These are phyloP conservation scores for Candida jianshihensis DNA, from an alignment of 805 yeast genomes.

Conservation along the genomic window DNA sequence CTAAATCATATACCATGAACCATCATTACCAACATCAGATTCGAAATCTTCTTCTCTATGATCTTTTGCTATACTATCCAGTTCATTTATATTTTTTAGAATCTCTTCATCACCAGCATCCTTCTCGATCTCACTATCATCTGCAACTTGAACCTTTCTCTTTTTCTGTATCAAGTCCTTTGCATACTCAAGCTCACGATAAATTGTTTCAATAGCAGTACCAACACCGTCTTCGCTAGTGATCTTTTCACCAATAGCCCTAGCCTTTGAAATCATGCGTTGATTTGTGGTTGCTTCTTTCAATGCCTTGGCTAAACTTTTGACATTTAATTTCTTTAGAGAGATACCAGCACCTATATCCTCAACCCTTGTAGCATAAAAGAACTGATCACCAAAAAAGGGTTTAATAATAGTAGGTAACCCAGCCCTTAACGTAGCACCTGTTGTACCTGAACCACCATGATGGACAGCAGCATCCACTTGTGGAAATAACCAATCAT, in stretches of 20 bases:
- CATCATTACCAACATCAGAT: slow-evolving; percentile 5
- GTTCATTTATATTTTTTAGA: slow-evolving; percentile 2
- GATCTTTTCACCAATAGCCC: slow-evolving; percentile 53
- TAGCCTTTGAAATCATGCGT: slow-evolving; percentile 63
- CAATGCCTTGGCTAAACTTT: slow-evolving; percentile 60
- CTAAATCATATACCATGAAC: slow-evolving; percentile 15
- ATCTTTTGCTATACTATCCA: slow-evolving; percentile 2
- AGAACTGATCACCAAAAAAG: slow-evolving; percentile 93
- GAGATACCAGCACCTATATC: slow-evolving; percentile 82
- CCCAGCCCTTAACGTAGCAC: slow-evolving; percentile 82
- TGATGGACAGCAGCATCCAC: slow-evolving; percentile 95
- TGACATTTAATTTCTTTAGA: slow-evolving; percentile 59
- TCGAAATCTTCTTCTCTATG: slow-evolving; percentile 3
- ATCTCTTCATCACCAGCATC: slow-evolving; percentile 8
- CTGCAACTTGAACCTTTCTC: slow-evolving; percentile 19
- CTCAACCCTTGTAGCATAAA: slow-evolving; percentile 81
- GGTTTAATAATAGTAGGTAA: slow-evolving; percentile 89
- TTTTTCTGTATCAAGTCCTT: slow-evolving; percentile 45
- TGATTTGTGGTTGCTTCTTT: slow-evolving; percentile 59
- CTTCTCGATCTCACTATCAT: slow-evolving; percentile 10
- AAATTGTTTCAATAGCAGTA: slow-evolving; percentile 71
- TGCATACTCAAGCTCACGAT: slow-evolving; percentile 74
- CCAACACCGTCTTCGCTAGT: slow-evolving; percentile 74
- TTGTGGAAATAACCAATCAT: slow-evolving; percentile 88
- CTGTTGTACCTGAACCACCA: slow-evolving; percentile 96